These are phyloP conservation scores for Colletotrichum graminicola DNA, from an alignment of 2,329 filamentous ascomycete species.

Conservation along the genomic window DNA sequence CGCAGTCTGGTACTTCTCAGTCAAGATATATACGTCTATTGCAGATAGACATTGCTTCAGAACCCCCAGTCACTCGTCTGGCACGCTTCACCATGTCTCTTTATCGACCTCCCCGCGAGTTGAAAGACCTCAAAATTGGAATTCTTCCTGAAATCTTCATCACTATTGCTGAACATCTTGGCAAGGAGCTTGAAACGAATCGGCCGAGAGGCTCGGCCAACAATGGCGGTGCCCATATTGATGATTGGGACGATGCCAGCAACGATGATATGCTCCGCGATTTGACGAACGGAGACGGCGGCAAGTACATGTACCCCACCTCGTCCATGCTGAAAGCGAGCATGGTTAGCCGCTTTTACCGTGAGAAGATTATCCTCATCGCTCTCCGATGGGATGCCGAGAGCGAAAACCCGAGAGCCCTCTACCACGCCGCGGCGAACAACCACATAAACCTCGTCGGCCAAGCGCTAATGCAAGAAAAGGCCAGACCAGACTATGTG, in stretches of 20 bases:
- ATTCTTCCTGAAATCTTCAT: constrained; percentile 1
- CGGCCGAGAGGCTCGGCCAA: neutral
- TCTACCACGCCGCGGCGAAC: constrained; percentile 19
- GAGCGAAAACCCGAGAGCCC: constrained; percentile 13
- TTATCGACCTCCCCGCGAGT: neutral
- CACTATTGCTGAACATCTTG: constrained; percentile 6
- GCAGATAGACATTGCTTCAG: no score
- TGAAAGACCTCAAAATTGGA: neutral
- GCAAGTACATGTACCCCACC: neutral
- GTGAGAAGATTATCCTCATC: neutral
- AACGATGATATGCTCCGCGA: neutral
- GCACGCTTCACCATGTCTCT: neutral
- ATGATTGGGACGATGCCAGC: neutral
- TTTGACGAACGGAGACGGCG: no score
- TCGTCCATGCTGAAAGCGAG: constrained; percentile 23
- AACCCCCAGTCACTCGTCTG: neutral
- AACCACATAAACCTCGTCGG: neutral
- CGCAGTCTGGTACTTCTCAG: neutral
- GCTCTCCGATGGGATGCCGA: constrained; percentile 20
- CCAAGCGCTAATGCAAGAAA: neutral
- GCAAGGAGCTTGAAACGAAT: neutral
- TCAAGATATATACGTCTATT: neutral
- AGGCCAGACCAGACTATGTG: no score
- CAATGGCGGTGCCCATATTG: neutral
- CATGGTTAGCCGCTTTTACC: constrained; percentile 10